Percentiles rank a stretch among this genome's conserved stretches.
These are phyloP conservation scores for Halteria grandinella DNA, from an alignment of 73 alveolate genomes.

Conservation along the genomic window DNA sequence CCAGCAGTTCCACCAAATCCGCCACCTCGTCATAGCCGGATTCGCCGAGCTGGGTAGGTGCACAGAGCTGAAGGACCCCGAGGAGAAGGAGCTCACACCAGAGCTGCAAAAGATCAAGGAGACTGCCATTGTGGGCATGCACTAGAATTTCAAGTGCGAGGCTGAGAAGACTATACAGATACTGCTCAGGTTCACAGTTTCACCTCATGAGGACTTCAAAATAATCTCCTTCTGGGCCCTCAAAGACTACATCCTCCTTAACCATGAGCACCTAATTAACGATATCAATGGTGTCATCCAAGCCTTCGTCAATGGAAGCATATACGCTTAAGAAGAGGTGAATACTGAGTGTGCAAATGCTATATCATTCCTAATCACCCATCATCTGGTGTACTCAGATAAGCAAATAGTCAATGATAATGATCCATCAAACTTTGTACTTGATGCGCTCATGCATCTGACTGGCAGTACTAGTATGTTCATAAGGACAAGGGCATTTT, in stretches of 20 bases:
- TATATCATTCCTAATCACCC: slow-evolving; percentile 66
- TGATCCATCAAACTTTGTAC: slow-evolving; percentile 22
- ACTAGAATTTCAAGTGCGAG: slow-evolving; percentile 45
- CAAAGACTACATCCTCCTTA: slow-evolving; percentile 67
- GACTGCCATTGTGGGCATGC: slow-evolving; percentile 68
- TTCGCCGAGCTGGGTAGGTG: slow-evolving; percentile 75
- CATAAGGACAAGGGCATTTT: slow-evolving; percentile 69
- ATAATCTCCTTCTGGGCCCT: slow-evolving; percentile 64
- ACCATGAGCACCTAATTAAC: slow-evolving; percentile 38
- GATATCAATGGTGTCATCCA: slow-evolving; percentile 59
- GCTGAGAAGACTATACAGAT: slow-evolving; percentile 53
- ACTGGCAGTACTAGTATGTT: slow-evolving; percentile 54
- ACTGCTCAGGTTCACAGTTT: slow-evolving; percentile 58
- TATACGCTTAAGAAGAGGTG: slow-evolving; percentile 43
- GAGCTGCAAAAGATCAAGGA: slow-evolving; percentile 62
- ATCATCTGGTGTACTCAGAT: slow-evolving; percentile 61
- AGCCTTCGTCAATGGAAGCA: slow-evolving; percentile 61
- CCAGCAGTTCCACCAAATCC: slow-evolving; percentile 60
- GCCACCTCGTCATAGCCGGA: slow-evolving; percentile 76
- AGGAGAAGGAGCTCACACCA: slow-evolving; percentile 10
- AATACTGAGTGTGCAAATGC: slow-evolving; percentile 70
- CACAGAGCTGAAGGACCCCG: slow-evolving; percentile 38
- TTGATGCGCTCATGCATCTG: slow-evolving; percentile 69
- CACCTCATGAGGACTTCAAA: slow-evolving; percentile 41
- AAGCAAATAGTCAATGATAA: neutral